phyloP scores from a whole-genome alignment of 768 basidiomycete genomes.

The Termitomyces sp. region DNA sequence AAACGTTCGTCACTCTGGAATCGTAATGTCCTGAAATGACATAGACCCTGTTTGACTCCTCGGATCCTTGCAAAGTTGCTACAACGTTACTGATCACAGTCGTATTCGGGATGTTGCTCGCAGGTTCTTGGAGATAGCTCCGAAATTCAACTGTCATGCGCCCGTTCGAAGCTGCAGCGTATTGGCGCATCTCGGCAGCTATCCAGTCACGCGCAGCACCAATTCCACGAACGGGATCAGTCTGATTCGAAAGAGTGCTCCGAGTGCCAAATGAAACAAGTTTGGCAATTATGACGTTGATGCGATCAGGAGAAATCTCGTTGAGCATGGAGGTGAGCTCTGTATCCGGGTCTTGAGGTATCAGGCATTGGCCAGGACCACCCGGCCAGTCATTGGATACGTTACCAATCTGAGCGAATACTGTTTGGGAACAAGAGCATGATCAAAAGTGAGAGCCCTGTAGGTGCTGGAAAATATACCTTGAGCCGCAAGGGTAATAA shows the following conservation, averaged over 20 bases:
- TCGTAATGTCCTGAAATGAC: slow-evolving; percentile 54
- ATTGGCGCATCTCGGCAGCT: slow-evolving; percentile 36
- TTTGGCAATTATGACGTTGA: slow-evolving; percentile 42
- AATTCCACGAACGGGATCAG: slow-evolving; percentile 46
- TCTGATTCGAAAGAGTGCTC: slow-evolving; percentile 47
- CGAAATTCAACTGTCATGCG: slow-evolving; percentile 40
- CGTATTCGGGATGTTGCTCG: slow-evolving; percentile 29
- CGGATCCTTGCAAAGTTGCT: slow-evolving; percentile 42
- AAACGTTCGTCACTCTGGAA: slow-evolving; percentile 33
- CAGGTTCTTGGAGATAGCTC: slow-evolving; percentile 37
- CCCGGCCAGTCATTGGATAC: slow-evolving; percentile 33
- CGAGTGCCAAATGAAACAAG: slow-evolving; percentile 54
- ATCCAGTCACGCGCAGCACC: slow-evolving; percentile 56
- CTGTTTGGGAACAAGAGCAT: background rate
- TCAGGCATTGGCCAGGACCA: slow-evolving; percentile 38
- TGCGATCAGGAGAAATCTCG: slow-evolving; percentile 38
- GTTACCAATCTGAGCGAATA: slow-evolving; percentile 3
- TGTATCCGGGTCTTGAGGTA: slow-evolving; percentile 35
- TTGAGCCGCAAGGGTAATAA: background rate
- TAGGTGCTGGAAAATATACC: background rate
- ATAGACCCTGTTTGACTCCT: slow-evolving; percentile 44
- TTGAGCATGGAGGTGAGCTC: slow-evolving; percentile 42
- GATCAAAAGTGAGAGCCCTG: background rate
- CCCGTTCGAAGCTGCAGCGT: slow-evolving; percentile 32
- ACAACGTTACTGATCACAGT: slow-evolving; percentile 48